A percentile compares a stretch with the other conserved stretches of the same genome.
Conservation (phyloP, 805 yeast species). For the Metschnikowia koreensis region DNA sequence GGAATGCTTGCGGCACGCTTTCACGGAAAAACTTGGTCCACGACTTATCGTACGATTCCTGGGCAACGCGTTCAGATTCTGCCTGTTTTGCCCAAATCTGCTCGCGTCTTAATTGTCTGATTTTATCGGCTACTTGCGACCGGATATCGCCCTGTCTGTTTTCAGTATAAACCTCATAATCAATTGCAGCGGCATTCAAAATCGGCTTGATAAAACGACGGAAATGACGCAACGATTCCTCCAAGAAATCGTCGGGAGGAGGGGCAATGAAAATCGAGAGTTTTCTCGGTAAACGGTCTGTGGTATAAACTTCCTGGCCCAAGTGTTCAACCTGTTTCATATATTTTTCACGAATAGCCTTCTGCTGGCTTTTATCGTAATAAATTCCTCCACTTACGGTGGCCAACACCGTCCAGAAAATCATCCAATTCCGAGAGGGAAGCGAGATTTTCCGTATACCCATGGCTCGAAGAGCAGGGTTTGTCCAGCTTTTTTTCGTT, state of each 20-base stretch:
- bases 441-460: constrained; percentile 75
- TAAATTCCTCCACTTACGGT: constrained; percentile 69
- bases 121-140: constrained; percentile 72
- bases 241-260: constrained; percentile 92
- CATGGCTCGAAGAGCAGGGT: constrained; percentile 82
- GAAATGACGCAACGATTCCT: constrained; percentile 69
- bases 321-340: constrained; percentile 55
- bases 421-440: constrained; percentile 92
- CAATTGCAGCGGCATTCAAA: constrained; percentile 78
- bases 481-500: constrained; percentile 48
- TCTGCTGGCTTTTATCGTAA: constrained; percentile 77
- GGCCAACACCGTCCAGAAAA: constrained; percentile 74
- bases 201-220: constrained; percentile 82
- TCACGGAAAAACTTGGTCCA: constrained; percentile 29
- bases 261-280: constrained; percentile 86
- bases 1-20: constrained; percentile 8
- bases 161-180: constrained; percentile 74
- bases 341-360: constrained; percentile 60
- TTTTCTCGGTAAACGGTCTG: constrained; percentile 64
- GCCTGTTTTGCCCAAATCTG: constrained; percentile 13
- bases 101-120: constrained; percentile 63
- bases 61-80: constrained; percentile 2
- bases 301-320: constrained; percentile 45
- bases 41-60: constrained; percentile 20
- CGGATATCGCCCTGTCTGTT: constrained; percentile 89